Percentiles rank a stretch among this genome's conserved stretches.
These are phyloP conservation scores for Epichloe scottii DNA, from an alignment of 2,329 filamentous ascomycete species.

Conservation along the genomic window DNA sequence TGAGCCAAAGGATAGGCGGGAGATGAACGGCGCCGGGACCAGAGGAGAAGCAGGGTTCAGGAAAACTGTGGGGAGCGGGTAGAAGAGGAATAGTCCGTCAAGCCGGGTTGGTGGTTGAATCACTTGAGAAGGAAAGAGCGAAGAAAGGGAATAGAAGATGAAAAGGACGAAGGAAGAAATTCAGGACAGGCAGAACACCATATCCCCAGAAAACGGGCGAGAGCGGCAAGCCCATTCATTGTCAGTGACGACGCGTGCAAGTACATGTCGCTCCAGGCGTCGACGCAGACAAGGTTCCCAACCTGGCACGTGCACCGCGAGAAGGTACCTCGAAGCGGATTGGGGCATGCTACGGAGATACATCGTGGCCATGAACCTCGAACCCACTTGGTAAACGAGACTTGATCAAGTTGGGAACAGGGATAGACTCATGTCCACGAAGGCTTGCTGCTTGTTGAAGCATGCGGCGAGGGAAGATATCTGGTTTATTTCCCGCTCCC, in stretches of 20 bases:
- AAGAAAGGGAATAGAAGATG: not conserved
- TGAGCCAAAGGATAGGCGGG: conserved; percentile 8
- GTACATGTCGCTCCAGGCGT: conserved; percentile 2
- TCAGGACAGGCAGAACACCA: not conserved
- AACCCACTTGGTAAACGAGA: not conserved
- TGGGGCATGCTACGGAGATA: conserved; percentile 3
- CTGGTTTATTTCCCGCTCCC: not conserved
- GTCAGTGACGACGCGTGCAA: not conserved
- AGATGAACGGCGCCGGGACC: conserved; percentile 9
- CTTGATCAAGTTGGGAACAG: not conserved
- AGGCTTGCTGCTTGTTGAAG: not conserved
- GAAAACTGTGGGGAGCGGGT: conserved; percentile 10
- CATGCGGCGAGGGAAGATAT: not conserved
- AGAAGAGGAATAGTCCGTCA: conserved; percentile 2
- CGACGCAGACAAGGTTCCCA: conserved; percentile 6
- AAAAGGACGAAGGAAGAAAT: not conserved
- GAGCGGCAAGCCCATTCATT: conserved; percentile 1
- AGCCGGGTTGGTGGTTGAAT: not conserved
- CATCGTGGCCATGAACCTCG: conserved; percentile 1
- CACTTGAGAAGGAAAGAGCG: not conserved
- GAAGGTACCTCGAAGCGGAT: conserved; percentile 6
- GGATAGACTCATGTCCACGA: not conserved
- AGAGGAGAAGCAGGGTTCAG: conserved; percentile 7
- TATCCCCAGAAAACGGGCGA: conserved; percentile 1
- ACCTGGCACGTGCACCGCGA: not conserved